Evolutionary conservation across 768 basidiomycete genomes (phyloP).

Genomic region (Sporobolomyces pararoseus): DNA sequence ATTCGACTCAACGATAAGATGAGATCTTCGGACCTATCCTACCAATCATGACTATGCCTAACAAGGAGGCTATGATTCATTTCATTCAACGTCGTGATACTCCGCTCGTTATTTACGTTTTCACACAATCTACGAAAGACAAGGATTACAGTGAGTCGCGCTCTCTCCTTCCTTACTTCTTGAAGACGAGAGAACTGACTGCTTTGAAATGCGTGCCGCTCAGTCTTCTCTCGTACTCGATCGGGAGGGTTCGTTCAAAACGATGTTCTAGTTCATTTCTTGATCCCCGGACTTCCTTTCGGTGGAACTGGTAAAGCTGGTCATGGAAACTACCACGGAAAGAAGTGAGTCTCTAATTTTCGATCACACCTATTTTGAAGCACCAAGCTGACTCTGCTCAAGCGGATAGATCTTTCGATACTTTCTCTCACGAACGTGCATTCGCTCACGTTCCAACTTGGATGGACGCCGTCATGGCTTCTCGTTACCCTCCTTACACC

Average conservation of each 20-base stretch:
- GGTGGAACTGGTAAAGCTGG: constrained; percentile 67
- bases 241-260: constrained; percentile 70
- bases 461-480: constrained; percentile 35
- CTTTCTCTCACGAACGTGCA: constrained; percentile 39
- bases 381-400: neutral
- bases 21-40: constrained; percentile 82
- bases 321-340: constrained; percentile 60
- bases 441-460: constrained; percentile 34
- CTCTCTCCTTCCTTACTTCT: neutral
- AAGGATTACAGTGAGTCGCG: constrained; percentile 59
- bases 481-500: constrained; percentile 40
- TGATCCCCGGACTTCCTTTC: constrained; percentile 62
- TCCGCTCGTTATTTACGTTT: constrained; percentile 73
- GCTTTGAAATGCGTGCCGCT: neutral
- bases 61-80: constrained; percentile 65
- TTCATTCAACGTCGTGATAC: constrained; percentile 58
- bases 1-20: constrained; percentile 49
- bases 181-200: neutral
- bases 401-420: constrained; percentile 31
- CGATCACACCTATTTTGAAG: neutral
- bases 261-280: constrained; percentile 59
- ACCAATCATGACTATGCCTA: constrained; percentile 67
- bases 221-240: constrained; percentile 66
- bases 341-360: constrained; percentile 57
- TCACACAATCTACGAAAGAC: constrained; percentile 60